A percentile compares a stretch with the other conserved stretches of the same genome.
phyloP scores from a whole-genome alignment of 164 flowering plant genomes.

The Nelumbo lutea region DNA sequence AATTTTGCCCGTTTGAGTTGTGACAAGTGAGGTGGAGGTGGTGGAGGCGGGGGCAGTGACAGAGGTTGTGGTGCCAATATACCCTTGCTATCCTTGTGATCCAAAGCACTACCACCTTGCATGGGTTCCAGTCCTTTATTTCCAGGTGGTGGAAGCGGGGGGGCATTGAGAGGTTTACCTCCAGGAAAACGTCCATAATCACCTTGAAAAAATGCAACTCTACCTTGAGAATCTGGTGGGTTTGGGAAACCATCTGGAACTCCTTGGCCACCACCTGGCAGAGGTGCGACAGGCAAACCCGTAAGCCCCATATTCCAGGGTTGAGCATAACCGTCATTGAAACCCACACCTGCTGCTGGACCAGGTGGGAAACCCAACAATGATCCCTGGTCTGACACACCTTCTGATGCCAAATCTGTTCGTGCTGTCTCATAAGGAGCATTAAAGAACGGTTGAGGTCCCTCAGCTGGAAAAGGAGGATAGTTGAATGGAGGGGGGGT shows the following conservation, averaged over 20 bases:
- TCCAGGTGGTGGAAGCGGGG: slow-evolving; percentile 17
- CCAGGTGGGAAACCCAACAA: slow-evolving; percentile 59
- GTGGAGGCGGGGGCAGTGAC: slow-evolving; percentile 51
- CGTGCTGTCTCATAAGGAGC: slow-evolving; percentile 48
- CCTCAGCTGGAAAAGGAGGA: slow-evolving; percentile 54
- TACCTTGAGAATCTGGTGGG: slow-evolving; percentile 42
- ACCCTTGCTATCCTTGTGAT: slow-evolving; percentile 53
- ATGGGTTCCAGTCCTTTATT: slow-evolving; percentile 34
- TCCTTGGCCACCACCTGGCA: slow-evolving; percentile 32
- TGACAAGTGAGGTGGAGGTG: slow-evolving; percentile 40
- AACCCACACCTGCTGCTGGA: slow-evolving; percentile 31
- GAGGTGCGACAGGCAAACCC: slow-evolving; percentile 35
- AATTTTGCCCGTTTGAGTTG: slow-evolving; percentile 35
- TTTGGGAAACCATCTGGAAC: slow-evolving; percentile 36
- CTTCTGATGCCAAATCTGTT: slow-evolving; percentile 44
- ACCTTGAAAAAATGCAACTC: slow-evolving; percentile 43
- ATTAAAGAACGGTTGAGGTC: slow-evolving; percentile 48
- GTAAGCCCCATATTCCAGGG: slow-evolving; percentile 50
- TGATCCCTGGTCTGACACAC: slow-evolving; percentile 60
- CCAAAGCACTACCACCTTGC: slow-evolving; percentile 35
- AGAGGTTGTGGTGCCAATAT: slow-evolving; percentile 46
- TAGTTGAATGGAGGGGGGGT: slow-evolving; percentile 46
- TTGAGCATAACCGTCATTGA: slow-evolving; percentile 42
- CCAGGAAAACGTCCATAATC: slow-evolving; percentile 43
- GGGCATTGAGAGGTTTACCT: slow-evolving; percentile 27